These are phyloP conservation scores for Chloris gayana DNA, from an alignment of 176 grass and related monocot genomes.

Conservation along the genomic window DNA sequence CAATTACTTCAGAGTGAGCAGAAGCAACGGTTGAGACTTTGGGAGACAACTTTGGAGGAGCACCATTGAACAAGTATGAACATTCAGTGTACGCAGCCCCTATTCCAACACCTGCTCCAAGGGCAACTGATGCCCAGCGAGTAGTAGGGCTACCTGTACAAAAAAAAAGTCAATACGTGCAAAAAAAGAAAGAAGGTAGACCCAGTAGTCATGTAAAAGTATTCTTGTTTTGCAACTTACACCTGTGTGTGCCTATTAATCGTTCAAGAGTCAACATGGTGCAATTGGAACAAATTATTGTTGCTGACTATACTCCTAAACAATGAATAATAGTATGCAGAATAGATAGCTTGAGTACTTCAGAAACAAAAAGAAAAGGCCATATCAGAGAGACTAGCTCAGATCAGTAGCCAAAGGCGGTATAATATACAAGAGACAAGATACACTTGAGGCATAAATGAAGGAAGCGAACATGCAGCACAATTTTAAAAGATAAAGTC, in stretches of 20 bases:
- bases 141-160: slow-evolving; percentile 78
- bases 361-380: background rate
- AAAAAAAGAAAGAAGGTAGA: background rate
- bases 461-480: background rate
- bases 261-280: background rate
- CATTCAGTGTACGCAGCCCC: slow-evolving; percentile 90
- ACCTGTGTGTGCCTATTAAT: background rate
- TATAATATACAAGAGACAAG: background rate
- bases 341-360: background rate
- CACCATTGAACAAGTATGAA: slow-evolving; percentile 80
- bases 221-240: background rate
- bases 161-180: slow-evolving; percentile 32
- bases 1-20: slow-evolving; percentile 58
- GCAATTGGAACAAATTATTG: background rate
- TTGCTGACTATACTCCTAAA: background rate
- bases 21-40: slow-evolving; percentile 50
- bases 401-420: background rate
- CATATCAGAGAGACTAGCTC: background rate
- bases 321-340: background rate
- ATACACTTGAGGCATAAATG: background rate
- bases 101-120: slow-evolving; percentile 89
- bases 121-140: slow-evolving; percentile 89
- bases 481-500: background rate
- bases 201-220: background rate
- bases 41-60: slow-evolving; percentile 70